Conservation (phyloP, 768 basidiomycete species). For the Pisolithus sp. region DNA sequence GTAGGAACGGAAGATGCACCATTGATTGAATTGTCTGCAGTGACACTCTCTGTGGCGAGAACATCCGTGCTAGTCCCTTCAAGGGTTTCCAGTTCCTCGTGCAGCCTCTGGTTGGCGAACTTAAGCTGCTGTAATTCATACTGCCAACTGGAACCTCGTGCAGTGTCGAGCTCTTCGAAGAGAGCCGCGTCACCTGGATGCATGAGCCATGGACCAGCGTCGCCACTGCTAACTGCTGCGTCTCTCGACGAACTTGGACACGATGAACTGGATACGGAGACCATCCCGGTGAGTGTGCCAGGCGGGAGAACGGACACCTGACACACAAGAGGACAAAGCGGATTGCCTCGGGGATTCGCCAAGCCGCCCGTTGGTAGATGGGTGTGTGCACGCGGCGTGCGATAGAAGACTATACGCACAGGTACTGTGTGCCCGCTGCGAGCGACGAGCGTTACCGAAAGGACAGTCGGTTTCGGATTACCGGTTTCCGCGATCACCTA, state of each 20-base stretch:
- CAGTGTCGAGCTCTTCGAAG: conserved; percentile 67
- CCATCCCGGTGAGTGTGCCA: background rate
- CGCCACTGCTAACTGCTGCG: background rate
- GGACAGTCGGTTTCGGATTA: conserved; percentile 15
- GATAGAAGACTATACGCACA: conserved; percentile 34
- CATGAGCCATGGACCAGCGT: conserved; percentile 2
- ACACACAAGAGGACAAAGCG: conserved; percentile 23
- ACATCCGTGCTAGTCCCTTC: conserved; percentile 20
- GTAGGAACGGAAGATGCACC: background rate
- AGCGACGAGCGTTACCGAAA: conserved; percentile 30
- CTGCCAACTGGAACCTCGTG: conserved; percentile 80
- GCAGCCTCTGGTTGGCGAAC: conserved; percentile 59
- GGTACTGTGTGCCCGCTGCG: conserved; percentile 29
- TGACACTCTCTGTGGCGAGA: background rate
- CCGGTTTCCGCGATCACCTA: conserved; percentile 4
- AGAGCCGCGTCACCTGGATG: conserved; percentile 35
- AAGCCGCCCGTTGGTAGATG: conserved; percentile 5
- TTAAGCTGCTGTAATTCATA: conserved; percentile 84
- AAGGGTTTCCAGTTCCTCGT: conserved; percentile 47
- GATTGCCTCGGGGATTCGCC: conserved; percentile 14
- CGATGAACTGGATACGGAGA: background rate
- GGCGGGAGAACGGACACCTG: conserved; percentile 20
- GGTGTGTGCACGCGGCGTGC: conserved; percentile 18
- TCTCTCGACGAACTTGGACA: background rate
- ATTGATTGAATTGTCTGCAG: background rate